Conservation (phyloP, 805 yeast species). For the Wickerhamomyces chambardii region DNA sequence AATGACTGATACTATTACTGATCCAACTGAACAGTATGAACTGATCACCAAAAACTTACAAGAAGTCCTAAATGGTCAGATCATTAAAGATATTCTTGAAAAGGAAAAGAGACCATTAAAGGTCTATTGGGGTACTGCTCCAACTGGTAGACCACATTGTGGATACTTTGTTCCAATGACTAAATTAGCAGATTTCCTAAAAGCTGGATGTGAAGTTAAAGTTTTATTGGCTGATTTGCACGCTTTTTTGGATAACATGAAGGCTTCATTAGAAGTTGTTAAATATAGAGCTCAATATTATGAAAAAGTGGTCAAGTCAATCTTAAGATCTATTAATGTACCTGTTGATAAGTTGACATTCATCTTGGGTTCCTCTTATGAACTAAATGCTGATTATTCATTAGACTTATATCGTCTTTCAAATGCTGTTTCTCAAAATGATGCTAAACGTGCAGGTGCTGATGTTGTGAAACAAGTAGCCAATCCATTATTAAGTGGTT, state of each 20-base stretch:
- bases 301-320: constrained; percentile 75
- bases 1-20: constrained; percentile 18
- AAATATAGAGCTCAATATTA: constrained; percentile 85
- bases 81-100: constrained; percentile 76
- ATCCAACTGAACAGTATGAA: constrained; percentile 56
- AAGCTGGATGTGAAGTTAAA: constrained; percentile 93
- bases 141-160: constrained; percentile 98
- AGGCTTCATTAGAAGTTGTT: constrained; percentile 92
- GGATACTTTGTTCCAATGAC: constrained; percentile 99
- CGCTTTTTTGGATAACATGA: constrained; percentile 96
- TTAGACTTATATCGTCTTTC: constrained; percentile 84
- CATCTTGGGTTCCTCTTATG: constrained; percentile 87
- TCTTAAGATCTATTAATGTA: constrained; percentile 78
- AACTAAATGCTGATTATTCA: constrained; percentile 66
- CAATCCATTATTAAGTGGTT: constrained; percentile 86
- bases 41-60: constrained; percentile 82
- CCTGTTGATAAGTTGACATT: constrained; percentile 85
- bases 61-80: constrained; percentile 84
- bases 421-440: constrained; percentile 84
- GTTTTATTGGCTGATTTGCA: constrained; percentile 92
- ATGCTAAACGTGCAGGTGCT: constrained; percentile 98
- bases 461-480: constrained; percentile 98
- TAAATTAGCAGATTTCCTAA: constrained; percentile 86
- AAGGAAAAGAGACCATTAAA: constrained; percentile 75
- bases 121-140: constrained; percentile 99